Percentiles rank a stretch among this genome's conserved stretches.
These are phyloP conservation scores for Zygotorulaspora sp. DNA, from an alignment of 805 yeast genomes.

Conservation along the genomic window DNA sequence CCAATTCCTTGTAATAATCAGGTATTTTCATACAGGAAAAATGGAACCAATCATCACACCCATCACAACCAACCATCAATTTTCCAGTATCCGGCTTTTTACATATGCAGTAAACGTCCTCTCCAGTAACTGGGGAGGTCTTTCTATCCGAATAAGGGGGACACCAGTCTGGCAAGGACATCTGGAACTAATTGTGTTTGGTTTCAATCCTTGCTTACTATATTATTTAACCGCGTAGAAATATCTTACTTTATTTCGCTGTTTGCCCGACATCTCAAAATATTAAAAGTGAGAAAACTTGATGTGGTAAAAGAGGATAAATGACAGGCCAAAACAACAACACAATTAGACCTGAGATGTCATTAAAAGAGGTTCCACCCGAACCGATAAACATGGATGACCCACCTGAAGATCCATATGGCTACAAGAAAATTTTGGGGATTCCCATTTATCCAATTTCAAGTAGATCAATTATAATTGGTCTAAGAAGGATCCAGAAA, in stretches of 20 bases:
- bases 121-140: constrained; percentile 35
- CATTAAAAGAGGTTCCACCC: constrained; percentile 20
- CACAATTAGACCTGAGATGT: too few species aligned
- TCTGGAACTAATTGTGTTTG: constrained; percentile 6
- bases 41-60: constrained; percentile 94
- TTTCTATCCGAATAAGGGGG: constrained; percentile 27
- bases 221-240: too few species aligned
- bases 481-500: constrained; percentile 20
- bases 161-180: constrained; percentile 32
- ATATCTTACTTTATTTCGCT: too few species aligned
- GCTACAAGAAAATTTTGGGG: constrained; percentile 9
- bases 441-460: constrained; percentile 16
- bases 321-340: too few species aligned
- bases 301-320: neutral
- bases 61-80: constrained; percentile 91
- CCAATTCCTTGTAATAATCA: constrained; percentile 46
- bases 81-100: constrained; percentile 72
- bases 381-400: constrained; percentile 17
- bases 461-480: constrained; percentile 8
- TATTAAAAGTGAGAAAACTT: too few species aligned
- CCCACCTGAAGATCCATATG: constrained; percentile 10
- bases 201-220: neutral
- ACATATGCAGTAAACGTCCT: constrained; percentile 73
- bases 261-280: too few species aligned
- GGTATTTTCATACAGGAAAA: constrained; percentile 68